Evolutionary conservation across 164 flowering plant species (phyloP).

Genomic region (Chimonanthus praecox): DNA sequence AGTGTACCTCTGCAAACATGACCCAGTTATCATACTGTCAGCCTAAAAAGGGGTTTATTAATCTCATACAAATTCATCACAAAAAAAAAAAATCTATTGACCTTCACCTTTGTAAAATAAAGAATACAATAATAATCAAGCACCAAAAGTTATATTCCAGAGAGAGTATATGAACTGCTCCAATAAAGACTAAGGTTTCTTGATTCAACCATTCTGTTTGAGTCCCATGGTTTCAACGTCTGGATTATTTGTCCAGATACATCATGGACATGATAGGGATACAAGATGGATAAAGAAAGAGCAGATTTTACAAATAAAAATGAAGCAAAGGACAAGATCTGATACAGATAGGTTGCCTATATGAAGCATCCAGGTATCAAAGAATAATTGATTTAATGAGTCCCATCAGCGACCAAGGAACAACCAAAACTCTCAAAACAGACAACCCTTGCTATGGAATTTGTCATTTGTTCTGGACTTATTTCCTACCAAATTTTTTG

Average conservation of each 20-base stretch:
- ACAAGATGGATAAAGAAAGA: too few relatives aligned
- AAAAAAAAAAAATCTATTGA: background rate
- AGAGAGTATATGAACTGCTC: too few relatives aligned
- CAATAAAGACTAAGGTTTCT: background rate
- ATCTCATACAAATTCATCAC: background rate
- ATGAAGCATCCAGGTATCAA: too few relatives aligned
- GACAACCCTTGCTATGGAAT: background rate
- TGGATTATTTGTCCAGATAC: background rate
- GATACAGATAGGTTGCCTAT: too few relatives aligned
- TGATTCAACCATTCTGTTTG: background rate
- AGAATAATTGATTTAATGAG: background rate
- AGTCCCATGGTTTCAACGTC: background rate
- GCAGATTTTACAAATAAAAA: too few relatives aligned
- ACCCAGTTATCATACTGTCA: background rate
- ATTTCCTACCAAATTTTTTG: background rate
- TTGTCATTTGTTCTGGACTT: background rate
- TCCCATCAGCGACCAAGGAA: background rate
- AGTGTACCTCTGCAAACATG: slow-evolving; percentile 7
- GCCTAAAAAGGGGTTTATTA: too few relatives aligned
- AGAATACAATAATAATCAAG: too few relatives aligned
- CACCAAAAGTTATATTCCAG: too few relatives aligned
- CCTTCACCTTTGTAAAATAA: background rate
- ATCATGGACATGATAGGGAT: too few relatives aligned
- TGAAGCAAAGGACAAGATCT: too few relatives aligned
- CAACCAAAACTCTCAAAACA: background rate